Percentiles rank a stretch among this genome's conserved stretches.
Conservation (phyloP, 2,329 filamentous ascomycete genomes). For the Colletotrichum navitas region DNA sequence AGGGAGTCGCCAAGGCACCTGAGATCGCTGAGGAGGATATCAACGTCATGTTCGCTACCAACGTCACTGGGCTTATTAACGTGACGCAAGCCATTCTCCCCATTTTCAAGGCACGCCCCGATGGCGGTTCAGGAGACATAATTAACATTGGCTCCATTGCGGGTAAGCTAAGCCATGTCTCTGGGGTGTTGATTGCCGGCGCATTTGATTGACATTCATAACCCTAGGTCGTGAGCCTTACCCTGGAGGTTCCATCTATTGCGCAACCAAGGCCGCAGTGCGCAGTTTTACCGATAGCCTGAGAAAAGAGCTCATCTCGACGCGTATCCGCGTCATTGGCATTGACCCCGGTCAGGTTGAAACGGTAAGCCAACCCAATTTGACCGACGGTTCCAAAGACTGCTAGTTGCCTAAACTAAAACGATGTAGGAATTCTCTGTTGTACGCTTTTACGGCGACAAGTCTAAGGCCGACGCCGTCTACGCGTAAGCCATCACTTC, state of each 20-base stretch:
- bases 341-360: conserved; percentile 94
- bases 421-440: conserved; percentile 81
- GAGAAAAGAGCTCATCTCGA: conserved; percentile 85
- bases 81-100: conserved; percentile 93
- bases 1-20: conserved; percentile 87
- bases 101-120: conserved; percentile 80
- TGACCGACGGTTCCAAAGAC: background rate
- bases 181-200: background rate
- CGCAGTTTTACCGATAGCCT: conserved; percentile 86
- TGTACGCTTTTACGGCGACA: conserved; percentile 89
- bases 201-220: background rate
- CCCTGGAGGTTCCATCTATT: conserved; percentile 89
- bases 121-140: conserved; percentile 88
- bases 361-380: conserved; percentile 67
- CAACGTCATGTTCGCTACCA: conserved; percentile 88
- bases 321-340: conserved; percentile 85
- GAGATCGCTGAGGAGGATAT: conserved; percentile 87
- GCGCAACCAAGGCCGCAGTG: conserved; percentile 91
- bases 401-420: conserved; percentile 1
- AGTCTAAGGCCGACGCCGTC: conserved; percentile 88
- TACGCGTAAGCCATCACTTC: conserved; percentile 75
- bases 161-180: conserved; percentile 52
- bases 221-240: conserved; percentile 80
- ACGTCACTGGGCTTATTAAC: conserved; percentile 94
- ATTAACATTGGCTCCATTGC: conserved; percentile 95